Conservation (phyloP, 805 yeast genomes). For the Lachancea lanzarotensis region DNA sequence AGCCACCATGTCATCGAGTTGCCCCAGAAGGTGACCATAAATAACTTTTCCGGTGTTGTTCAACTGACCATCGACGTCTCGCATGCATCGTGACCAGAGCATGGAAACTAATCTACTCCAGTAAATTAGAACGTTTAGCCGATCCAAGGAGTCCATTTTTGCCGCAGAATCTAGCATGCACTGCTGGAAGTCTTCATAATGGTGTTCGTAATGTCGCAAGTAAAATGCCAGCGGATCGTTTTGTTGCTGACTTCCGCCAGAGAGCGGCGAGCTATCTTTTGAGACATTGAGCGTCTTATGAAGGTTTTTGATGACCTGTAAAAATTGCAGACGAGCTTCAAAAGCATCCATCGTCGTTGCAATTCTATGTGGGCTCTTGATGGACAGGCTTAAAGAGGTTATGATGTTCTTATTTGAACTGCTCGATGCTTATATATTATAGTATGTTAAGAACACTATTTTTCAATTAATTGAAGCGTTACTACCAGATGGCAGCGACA, state of each 20-base stretch:
- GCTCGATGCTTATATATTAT: neutral
- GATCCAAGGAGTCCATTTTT: conserved; percentile 29
- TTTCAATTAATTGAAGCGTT: neutral
- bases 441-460: neutral
- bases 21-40: conserved; percentile 22
- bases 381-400: neutral
- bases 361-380: neutral
- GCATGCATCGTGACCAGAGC: conserved; percentile 20
- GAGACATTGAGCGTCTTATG: conserved; percentile 45
- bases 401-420: neutral
- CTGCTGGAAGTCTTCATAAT: conserved; percentile 32
- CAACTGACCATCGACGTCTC: conserved; percentile 9
- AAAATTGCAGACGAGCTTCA: conserved; percentile 73
- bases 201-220: conserved; percentile 22
- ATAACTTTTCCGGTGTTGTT: conserved; percentile 18
- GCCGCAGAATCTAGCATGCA: conserved; percentile 26
- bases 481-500: no score
- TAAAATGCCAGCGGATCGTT: conserved; percentile 28
- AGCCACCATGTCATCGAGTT: conserved; percentile 18
- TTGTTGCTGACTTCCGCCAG: conserved; percentile 25
- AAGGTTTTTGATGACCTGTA: conserved; percentile 55
- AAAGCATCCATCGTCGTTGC: conserved; percentile 66
- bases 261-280: conserved; percentile 35
- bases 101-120: conserved; percentile 23
- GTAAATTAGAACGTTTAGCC: conserved; percentile 25